These are phyloP conservation scores for Malus hybrid DNA, from an alignment of 331 rosid genomes.

Conservation along the genomic window DNA sequence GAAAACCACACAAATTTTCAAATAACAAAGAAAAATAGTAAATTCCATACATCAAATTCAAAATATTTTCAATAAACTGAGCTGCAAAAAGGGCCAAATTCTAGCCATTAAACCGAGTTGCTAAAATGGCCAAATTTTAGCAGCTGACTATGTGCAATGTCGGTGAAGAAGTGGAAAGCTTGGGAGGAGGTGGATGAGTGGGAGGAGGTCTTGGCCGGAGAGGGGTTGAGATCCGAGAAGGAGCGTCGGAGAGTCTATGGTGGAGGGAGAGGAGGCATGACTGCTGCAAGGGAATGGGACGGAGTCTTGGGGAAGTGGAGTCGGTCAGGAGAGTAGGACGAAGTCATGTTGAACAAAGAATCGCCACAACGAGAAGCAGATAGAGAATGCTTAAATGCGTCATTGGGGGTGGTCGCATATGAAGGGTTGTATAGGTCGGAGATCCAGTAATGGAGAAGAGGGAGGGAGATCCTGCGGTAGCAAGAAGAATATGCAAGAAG, in stretches of 20 bases:
- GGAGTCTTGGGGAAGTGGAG: constrained; percentile 6
- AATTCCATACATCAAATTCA: too few species aligned
- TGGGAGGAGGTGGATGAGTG: constrained; percentile 13
- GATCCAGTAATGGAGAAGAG: constrained; percentile 37
- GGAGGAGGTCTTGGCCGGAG: constrained; percentile 14
- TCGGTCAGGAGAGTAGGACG: not conserved
- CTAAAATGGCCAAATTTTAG: too few species aligned
- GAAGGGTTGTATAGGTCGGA: constrained; percentile 32
- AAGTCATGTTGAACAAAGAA: not conserved
- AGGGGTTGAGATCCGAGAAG: constrained; percentile 19
- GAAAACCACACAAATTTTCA: too few species aligned
- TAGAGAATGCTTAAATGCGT: not conserved
- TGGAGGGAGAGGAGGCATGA: constrained; percentile 14
- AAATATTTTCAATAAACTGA: too few species aligned
- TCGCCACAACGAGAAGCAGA: not conserved
- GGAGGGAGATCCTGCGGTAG: not conserved
- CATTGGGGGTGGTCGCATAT: not conserved
- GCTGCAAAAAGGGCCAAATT: too few species aligned
- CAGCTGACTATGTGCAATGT: not conserved
- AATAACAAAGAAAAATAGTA: too few species aligned
- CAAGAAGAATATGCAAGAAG: not conserved
- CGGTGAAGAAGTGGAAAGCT: not conserved
- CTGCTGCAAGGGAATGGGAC: not conserved
- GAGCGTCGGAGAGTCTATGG: constrained; percentile 18
- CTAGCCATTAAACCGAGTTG: too few species aligned